Evolutionary conservation across 2,329 filamentous ascomycete genomes (phyloP).

Genomic region (Xylariales sp.): DNA sequence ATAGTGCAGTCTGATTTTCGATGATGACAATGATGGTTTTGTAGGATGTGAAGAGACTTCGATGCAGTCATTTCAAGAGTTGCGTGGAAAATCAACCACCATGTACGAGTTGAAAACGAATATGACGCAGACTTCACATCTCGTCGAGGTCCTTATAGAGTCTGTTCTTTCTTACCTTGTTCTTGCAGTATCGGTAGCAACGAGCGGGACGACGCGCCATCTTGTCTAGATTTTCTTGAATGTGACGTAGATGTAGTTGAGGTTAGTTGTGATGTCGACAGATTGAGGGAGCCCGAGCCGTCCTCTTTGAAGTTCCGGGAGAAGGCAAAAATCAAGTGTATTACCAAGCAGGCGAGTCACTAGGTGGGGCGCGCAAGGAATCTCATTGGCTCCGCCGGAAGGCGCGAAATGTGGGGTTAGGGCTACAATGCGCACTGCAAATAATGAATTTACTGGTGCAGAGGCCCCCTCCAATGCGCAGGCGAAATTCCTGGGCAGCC

Average conservation of each 20-base stretch:
- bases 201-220: slow-evolving; percentile 99
- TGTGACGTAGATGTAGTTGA: slow-evolving; percentile 55
- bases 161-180: slow-evolving; percentile 79
- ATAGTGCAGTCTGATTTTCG: background rate
- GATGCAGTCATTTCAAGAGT: slow-evolving; percentile 6
- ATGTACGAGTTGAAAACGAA: background rate
- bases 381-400: slow-evolving; percentile 36
- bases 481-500: slow-evolving; percentile 15
- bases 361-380: slow-evolving; percentile 34
- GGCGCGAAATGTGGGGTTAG: slow-evolving; percentile 53
- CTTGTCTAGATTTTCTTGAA: slow-evolving; percentile 72
- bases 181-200: slow-evolving; percentile 99
- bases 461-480: slow-evolving; percentile 14
- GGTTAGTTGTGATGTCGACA: slow-evolving; percentile 50
- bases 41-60: too few species aligned
- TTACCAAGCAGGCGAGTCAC: slow-evolving; percentile 65
- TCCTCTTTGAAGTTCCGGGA: slow-evolving; percentile 49
- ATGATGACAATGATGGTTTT: background rate
- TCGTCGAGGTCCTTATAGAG: slow-evolving; percentile 9
- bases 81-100: background rate
- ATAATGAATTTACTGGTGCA: slow-evolving; percentile 36
- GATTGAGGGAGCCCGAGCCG: slow-evolving; percentile 43
- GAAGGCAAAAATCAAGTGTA: slow-evolving; percentile 51
- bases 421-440: slow-evolving; percentile 44
- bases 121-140: slow-evolving; percentile 14